A percentile compares a stretch with the other conserved stretches of the same genome.
Conservation (phyloP, 163 green algal genomes). For the Coccomyxa subellipsoidea region DNA sequence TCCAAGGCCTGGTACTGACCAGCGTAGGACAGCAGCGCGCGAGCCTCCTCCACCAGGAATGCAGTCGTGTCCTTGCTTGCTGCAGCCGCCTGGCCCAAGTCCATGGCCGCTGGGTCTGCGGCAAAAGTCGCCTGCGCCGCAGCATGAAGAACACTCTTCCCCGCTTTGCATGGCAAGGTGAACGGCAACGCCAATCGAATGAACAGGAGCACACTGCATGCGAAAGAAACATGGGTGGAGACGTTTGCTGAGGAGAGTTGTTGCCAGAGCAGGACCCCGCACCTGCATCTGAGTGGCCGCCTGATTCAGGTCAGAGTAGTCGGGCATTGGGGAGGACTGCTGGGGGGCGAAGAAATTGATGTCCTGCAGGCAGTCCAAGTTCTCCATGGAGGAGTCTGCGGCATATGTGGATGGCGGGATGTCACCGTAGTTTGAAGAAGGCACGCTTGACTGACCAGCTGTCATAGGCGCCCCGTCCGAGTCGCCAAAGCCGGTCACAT, state of each 20-base stretch:
- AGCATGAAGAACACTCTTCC: neutral
- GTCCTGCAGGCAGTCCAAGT: neutral
- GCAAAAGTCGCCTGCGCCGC: neutral
- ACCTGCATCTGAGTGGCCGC: conserved; percentile 7
- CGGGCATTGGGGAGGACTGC: neutral
- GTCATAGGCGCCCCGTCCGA: neutral
- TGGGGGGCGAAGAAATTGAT: neutral
- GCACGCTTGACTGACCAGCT: neutral
- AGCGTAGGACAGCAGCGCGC: conserved; percentile 36
- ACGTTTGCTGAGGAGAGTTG: no score
- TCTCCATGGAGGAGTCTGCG: neutral
- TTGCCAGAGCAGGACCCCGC: no score
- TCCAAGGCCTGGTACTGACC: conserved; percentile 10
- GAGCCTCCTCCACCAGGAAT: conserved; percentile 33
- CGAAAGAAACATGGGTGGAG: no score
- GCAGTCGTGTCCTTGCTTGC: neutral
- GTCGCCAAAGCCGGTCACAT: neutral
- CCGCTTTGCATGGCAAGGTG: neutral
- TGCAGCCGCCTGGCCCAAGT: neutral
- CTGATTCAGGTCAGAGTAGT: conserved; percentile 7
- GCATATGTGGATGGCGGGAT: neutral
- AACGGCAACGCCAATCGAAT: no score
- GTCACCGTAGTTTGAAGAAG: neutral
- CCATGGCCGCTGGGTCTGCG: neutral
- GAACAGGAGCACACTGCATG: no score